Evolutionary conservation across 1,284 basidiomycete species (phyloP), one percentile per base, ranked within the genome.

Genomic region (Athelia sp.): DNA sequence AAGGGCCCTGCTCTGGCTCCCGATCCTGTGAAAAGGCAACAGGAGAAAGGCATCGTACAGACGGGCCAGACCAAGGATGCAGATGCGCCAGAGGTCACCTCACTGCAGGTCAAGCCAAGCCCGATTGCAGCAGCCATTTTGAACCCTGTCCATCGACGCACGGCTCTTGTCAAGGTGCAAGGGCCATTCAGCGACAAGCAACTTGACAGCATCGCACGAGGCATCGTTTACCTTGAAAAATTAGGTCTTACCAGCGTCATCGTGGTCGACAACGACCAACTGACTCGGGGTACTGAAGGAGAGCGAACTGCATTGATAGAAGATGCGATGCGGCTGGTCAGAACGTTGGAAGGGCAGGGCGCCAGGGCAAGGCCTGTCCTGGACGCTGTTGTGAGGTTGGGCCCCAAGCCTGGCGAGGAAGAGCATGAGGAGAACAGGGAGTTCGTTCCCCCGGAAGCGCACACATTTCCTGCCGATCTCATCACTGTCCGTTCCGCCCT

Each of bases 131-230:
- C 84, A 11, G 87, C 87, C n/a, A 87, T 98, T 50, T 74, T 98
- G 21, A 79, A 93, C 62, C 93, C 93, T 3, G 81, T 92, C 45
- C 77, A 82, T 57, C 77, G 83, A 40, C 87, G 90, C 50, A 93
- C 93, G 1, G 94, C 94, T 1, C 82, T 99, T 9, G 95, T 99
- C 63, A 99, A 99, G 68, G 75, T 99, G 13, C 97, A 99, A 67
- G 93, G 96, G 2, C 97, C 97, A 1, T 99, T 99, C 67, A 91
- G 84, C n/a, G 89, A 97, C 67, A 79, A 86, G 11, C 97, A 99
- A 65, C 84, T 99, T 51, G 88, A 94, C 56, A 95, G 93, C 62
- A 92, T 99, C 56, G 86, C 90, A 24, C 84, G 90, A 38, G 97
- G 97, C 43, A 82, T 99, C 73, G 88, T 94, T 45, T 93, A 98